phyloP scores from a whole-genome alignment of 768 basidiomycete species.

The Chlorophyllum brunneum region DNA sequence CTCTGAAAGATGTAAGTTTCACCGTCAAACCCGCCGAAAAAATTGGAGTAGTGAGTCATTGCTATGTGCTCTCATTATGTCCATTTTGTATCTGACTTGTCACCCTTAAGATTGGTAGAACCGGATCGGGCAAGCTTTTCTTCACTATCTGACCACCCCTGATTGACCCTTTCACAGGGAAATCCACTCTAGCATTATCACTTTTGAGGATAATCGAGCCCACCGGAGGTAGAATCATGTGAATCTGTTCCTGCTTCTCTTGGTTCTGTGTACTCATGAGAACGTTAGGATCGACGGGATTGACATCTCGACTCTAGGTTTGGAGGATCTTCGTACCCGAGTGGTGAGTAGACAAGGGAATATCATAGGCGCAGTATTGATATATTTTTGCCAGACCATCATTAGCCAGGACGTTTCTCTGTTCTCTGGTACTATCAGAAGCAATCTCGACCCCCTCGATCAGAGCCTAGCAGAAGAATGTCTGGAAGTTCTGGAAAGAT shows the following conservation, averaged over 20 bases:
- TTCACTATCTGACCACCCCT: not conserved
- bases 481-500: constrained; percentile 59
- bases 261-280: not conserved
- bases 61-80: not conserved
- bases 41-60: constrained; percentile 54
- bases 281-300: constrained; percentile 58
- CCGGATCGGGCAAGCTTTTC: constrained; percentile 52
- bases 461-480: constrained; percentile 59
- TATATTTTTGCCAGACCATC: constrained; percentile 45
- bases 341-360: constrained; percentile 36
- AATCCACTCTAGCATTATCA: constrained; percentile 55
- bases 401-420: constrained; percentile 74
- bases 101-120: constrained; percentile 52
- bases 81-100: not conserved
- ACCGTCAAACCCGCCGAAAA: constrained; percentile 59
- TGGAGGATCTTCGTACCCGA: constrained; percentile 63
- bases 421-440: constrained; percentile 68
- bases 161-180: constrained; percentile 29
- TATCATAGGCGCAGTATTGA: not conserved
- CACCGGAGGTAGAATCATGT: constrained; percentile 54
- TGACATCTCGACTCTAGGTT: constrained; percentile 62
- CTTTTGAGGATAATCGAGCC: constrained; percentile 64
- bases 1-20: constrained; percentile 56
- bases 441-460: constrained; percentile 68
- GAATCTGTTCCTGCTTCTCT: constrained; percentile 15